Base-by-base conservation (phyloP, 2,329 filamentous ascomycete species). In the Neofusicoccum ribis region DNA sequence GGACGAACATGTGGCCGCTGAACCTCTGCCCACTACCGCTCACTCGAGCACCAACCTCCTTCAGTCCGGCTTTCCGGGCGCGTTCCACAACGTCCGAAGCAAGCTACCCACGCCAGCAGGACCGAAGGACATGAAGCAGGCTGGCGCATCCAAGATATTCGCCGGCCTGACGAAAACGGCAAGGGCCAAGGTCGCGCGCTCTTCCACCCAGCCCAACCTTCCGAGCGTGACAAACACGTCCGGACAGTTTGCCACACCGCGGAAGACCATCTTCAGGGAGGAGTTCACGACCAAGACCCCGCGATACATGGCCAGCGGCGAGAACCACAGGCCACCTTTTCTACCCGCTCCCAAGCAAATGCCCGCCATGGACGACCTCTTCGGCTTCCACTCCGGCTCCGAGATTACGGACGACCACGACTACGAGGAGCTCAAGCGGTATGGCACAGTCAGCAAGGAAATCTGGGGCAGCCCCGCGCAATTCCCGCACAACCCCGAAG, bases 161-260 rank as follows among this genome's bases (percentile, higher is more conserved):
- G 59, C 34, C 11, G 59, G 46, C 27, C 39, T 51, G 59, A 34
- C 36, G 8, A 62, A 20, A 20, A 31, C 17, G 14, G 43, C 46
- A 11, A 60, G n/a, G n/a, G 1, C 17, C 31, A 34, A n/a, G 12
- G 34, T 6, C 9, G 17, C 47, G 11, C 63, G 63, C 36, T 59
- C 63, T 3, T 50, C 58, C 44, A 64, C 63, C 14, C 63, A 64
- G 37, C 63, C 63, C 15, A 64, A 64, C 6, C 63, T 64, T 11
- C 44, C 52, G 2, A 59, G 51, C 41, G 23, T 34, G 31, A 27
- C 41, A 12, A 46, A 23, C 17, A n/a, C 12, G 6, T 3, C 52
- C 9, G 23, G 14, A 14, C 63, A 64, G 17, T 12, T 59, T 20
- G 17, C 3, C 17, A 51, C 52, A 20, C 63, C 63, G 5, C 63